These are phyloP conservation scores for Wickerhamiella parazyma DNA, from an alignment of 805 yeast genomes.

Conservation along the genomic window DNA sequence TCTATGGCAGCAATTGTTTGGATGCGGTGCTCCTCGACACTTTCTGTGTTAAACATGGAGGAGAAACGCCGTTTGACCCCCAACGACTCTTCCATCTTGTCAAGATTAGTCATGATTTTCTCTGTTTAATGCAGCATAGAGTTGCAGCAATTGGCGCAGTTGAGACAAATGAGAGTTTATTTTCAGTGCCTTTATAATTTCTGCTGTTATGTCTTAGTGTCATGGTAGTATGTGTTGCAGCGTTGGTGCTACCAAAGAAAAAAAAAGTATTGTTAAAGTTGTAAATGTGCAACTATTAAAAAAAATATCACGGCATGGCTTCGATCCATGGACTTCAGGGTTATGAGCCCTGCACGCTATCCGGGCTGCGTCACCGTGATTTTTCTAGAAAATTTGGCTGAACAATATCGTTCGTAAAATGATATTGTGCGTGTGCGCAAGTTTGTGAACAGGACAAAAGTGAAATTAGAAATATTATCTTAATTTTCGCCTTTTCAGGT, in stretches of 20 bases:
- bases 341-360: constrained; percentile 96
- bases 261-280: neutral
- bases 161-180: too few relatives aligned
- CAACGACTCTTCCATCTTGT: neutral
- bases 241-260: too few relatives aligned
- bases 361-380: constrained; percentile 23
- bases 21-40: neutral
- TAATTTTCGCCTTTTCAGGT: too few relatives aligned
- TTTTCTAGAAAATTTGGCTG: neutral
- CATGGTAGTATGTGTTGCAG: too few relatives aligned
- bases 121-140: too few relatives aligned
- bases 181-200: too few relatives aligned
- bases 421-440: neutral
- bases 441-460: too few relatives aligned
- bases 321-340: constrained; percentile 92
- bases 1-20: constrained; percentile 2
- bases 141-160: too few relatives aligned
- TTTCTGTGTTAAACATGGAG: constrained; percentile 2
- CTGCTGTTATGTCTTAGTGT: too few relatives aligned
- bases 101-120: neutral
- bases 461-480: too few relatives aligned
- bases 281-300: constrained; percentile 15
- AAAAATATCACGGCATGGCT: constrained; percentile 68
- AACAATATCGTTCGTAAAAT: neutral
- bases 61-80: constrained; percentile 5